phyloP scores from a whole-genome alignment of 2,329 filamentous ascomycete genomes.

The Pseudogymnoascus sp. region DNA sequence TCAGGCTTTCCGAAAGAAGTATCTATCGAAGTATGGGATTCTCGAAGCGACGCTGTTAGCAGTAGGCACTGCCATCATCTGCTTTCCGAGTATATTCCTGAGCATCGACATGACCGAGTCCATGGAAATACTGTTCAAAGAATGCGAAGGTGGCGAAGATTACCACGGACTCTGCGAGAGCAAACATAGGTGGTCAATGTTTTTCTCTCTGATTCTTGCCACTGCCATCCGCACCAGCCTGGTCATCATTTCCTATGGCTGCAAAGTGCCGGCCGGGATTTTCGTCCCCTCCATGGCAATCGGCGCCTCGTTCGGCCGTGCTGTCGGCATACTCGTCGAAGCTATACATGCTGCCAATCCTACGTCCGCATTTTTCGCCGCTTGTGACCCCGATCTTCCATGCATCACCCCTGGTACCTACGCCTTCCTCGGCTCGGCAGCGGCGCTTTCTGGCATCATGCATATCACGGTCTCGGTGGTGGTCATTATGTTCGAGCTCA shows the following conservation, averaged over 20 bases:
- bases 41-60: slow-evolving; percentile 81
- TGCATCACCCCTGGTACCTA: slow-evolving; percentile 98
- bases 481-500: slow-evolving; percentile 99
- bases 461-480: slow-evolving; percentile 94
- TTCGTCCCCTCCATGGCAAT: slow-evolving; percentile 98
- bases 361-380: slow-evolving; percentile 71
- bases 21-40: slow-evolving; percentile 74
- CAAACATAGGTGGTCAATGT: slow-evolving; percentile 66
- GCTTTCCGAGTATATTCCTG: slow-evolving; percentile 92
- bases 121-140: slow-evolving; percentile 94
- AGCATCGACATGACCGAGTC: slow-evolving; percentile 98
- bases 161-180: slow-evolving; percentile 83
- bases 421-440: slow-evolving; percentile 86
- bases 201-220: slow-evolving; percentile 68
- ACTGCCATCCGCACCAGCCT: slow-evolving; percentile 74
- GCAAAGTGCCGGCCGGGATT: slow-evolving; percentile 94
- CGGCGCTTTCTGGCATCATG: slow-evolving; percentile 93
- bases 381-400: slow-evolving; percentile 82
- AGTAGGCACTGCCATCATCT: slow-evolving; percentile 77
- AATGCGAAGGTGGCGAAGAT: slow-evolving; percentile 82
- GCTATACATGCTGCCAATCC: slow-evolving; percentile 79
- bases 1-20: slow-evolving; percentile 90
- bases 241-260: slow-evolving; percentile 93
- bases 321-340: slow-evolving; percentile 91
- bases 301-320: slow-evolving; percentile 85